These are phyloP conservation scores for Solanum ahanhuiri DNA, from an alignment of 257 asterid genomes.

Conservation along the genomic window DNA sequence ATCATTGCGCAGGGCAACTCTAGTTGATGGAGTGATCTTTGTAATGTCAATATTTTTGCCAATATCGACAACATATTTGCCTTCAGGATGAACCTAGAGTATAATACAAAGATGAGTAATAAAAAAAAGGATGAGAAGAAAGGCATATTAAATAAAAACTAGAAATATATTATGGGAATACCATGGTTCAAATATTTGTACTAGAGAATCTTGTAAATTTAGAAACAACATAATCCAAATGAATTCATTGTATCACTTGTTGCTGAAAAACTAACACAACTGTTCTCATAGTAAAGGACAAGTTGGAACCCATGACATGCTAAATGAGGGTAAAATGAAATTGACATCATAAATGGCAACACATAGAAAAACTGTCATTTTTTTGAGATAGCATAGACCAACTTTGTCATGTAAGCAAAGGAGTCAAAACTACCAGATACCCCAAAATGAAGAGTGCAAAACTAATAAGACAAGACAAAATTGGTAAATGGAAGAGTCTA, in stretches of 20 bases:
- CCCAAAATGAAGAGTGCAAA: not conserved
- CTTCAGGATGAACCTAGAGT: constrained; percentile 82
- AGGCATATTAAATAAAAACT: not conserved
- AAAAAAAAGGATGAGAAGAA: not conserved
- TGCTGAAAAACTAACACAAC: not conserved
- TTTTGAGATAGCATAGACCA: not conserved
- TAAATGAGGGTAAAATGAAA: not conserved
- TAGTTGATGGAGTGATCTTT: constrained; percentile 83
- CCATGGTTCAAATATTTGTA: not conserved
- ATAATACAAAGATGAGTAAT: constrained; percentile 1
- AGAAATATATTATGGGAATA: not conserved
- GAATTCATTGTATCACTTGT: not conserved
- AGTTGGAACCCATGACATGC: not conserved
- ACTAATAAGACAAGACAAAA: not conserved
- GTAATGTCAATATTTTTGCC: constrained; percentile 89
- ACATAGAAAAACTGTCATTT: not conserved
- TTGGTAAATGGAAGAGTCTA: not conserved
- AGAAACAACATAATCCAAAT: not conserved
- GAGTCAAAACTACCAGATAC: not conserved
- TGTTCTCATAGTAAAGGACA: not conserved
- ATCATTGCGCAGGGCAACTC: constrained; percentile 98
- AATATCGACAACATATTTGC: constrained; percentile 78
- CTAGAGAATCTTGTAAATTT: not conserved
- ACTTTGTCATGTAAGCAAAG: not conserved
- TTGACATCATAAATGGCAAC: not conserved